These are phyloP conservation scores for Hemisphaericaspora nanyangensis DNA, from an alignment of 805 yeast species.

Conservation along the genomic window DNA sequence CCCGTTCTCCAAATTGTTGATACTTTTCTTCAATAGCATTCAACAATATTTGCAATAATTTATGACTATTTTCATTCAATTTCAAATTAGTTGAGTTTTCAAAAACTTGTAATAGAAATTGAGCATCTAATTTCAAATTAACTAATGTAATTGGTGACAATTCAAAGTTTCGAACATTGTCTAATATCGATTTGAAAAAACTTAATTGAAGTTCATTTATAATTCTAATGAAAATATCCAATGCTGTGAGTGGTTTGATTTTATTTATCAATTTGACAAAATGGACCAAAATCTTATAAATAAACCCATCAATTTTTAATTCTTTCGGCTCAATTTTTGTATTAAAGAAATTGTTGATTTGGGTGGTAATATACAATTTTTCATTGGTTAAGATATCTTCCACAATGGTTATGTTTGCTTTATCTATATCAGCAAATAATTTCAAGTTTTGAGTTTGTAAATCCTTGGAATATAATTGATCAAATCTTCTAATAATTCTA, in stretches of 20 bases:
- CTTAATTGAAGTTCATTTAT: slow-evolving; percentile 36
- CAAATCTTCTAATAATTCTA: slow-evolving; percentile 27
- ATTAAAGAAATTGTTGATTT: slow-evolving; percentile 22
- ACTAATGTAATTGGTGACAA: slow-evolving; percentile 15
- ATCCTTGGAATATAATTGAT: slow-evolving; percentile 30
- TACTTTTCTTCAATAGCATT: slow-evolving; percentile 24
- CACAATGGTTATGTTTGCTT: slow-evolving; percentile 34
- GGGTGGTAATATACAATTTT: slow-evolving; percentile 28
- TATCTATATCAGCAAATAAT: slow-evolving; percentile 39
- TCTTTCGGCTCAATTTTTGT: slow-evolving; percentile 5
- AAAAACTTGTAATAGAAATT: slow-evolving; percentile 37
- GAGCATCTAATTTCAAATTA: slow-evolving; percentile 34
- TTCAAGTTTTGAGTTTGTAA: slow-evolving; percentile 35
- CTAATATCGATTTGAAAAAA: slow-evolving; percentile 31
- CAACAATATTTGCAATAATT: slow-evolving; percentile 28
- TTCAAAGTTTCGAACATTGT: slow-evolving; percentile 19
- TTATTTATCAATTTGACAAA: slow-evolving; percentile 38
- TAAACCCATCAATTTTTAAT: slow-evolving; percentile 33
- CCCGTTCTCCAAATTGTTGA: slow-evolving; percentile 14
- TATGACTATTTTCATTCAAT: slow-evolving; percentile 32
- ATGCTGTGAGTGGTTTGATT: slow-evolving; percentile 38
- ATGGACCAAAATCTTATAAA: slow-evolving; percentile 36
- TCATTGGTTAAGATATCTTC: slow-evolving; percentile 39
- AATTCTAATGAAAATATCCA: slow-evolving; percentile 30
- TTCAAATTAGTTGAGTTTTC: slow-evolving; percentile 30